These are phyloP conservation scores for Amanita rubescens DNA, from an alignment of 768 basidiomycete genomes.

Conservation along the genomic window DNA sequence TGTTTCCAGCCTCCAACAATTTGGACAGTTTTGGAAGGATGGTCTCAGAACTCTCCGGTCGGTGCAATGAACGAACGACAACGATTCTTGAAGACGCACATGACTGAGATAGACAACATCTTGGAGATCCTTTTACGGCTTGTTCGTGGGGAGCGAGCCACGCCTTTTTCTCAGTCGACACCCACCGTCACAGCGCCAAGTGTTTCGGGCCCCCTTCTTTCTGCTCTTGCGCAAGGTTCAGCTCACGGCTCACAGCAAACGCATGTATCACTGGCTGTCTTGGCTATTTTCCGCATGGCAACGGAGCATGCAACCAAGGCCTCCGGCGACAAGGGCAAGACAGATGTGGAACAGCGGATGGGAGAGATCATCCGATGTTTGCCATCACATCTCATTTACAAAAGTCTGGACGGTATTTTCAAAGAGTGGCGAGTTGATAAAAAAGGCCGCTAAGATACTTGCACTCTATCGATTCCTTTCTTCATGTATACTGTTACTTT, in stretches of 20 bases:
- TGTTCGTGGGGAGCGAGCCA: slow-evolving; percentile 83
- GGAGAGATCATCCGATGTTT: slow-evolving; percentile 88
- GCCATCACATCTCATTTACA: slow-evolving; percentile 82
- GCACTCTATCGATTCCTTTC: slow-evolving; percentile 2
- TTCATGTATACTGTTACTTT: not conserved
- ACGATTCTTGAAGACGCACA: slow-evolving; percentile 83
- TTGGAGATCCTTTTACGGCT: slow-evolving; percentile 90
- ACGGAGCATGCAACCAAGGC: slow-evolving; percentile 77
- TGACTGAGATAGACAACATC: slow-evolving; percentile 81
- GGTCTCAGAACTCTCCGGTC: slow-evolving; percentile 79
- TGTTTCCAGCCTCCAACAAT: slow-evolving; percentile 76
- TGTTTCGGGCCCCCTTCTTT: slow-evolving; percentile 61
- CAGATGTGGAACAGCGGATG: slow-evolving; percentile 65
- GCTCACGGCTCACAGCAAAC: slow-evolving; percentile 87
- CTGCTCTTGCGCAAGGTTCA: slow-evolving; percentile 66
- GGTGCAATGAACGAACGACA: slow-evolving; percentile 72
- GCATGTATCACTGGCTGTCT: slow-evolving; percentile 86
- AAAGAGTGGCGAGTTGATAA: slow-evolving; percentile 86
- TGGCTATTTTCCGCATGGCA: slow-evolving; percentile 84
- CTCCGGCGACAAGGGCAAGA: slow-evolving; percentile 55
- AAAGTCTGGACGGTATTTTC: slow-evolving; percentile 91
- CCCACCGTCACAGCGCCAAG: slow-evolving; percentile 54
- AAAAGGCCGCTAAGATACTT: slow-evolving; percentile 48
- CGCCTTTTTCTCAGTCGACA: slow-evolving; percentile 56
- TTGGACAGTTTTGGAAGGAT: slow-evolving; percentile 82